These are phyloP conservation scores for Komagataella pastoris DNA, from an alignment of 805 yeast species.

Conservation along the genomic window DNA sequence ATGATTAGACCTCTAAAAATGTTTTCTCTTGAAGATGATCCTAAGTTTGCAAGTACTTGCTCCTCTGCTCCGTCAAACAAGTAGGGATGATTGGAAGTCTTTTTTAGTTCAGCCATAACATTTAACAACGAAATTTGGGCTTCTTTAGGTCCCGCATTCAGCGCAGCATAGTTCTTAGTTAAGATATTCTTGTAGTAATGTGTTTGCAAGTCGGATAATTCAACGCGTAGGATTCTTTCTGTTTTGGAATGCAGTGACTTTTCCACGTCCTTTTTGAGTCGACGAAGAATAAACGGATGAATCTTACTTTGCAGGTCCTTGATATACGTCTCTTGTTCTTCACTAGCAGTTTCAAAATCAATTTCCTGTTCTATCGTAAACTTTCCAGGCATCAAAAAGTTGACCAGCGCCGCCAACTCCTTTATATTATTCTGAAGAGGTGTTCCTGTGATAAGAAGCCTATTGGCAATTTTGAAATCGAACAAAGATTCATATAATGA, in stretches of 20 bases:
- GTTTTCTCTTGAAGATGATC: conserved; percentile 55
- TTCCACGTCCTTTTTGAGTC: conserved; percentile 95
- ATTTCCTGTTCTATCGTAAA: conserved; percentile 86
- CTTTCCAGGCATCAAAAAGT: conserved; percentile 93
- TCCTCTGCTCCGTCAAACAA: conserved; percentile 89
- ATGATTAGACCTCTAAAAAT: conserved; percentile 82
- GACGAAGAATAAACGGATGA: conserved; percentile 84
- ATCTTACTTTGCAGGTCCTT: conserved; percentile 72
- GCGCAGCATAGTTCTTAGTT: conserved; percentile 83
- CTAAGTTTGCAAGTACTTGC: conserved; percentile 54
- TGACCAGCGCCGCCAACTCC: conserved; percentile 89
- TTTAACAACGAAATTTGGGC: conserved; percentile 79
- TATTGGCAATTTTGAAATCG: conserved; percentile 71
- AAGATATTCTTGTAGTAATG: conserved; percentile 89
- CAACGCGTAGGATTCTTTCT: conserved; percentile 90
- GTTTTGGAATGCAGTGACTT: conserved; percentile 93
- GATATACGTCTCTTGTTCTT: conserved; percentile 79
- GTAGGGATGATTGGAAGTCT: conserved; percentile 96
- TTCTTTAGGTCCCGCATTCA: conserved; percentile 72
- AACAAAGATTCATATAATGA: conserved; percentile 81
- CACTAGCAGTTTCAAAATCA: conserved; percentile 83
- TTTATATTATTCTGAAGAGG: conserved; percentile 93
- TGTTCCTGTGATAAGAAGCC: conserved; percentile 92
- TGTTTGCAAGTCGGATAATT: conserved; percentile 88
- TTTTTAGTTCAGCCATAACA: conserved; percentile 90